A percentile compares a stretch with the other conserved stretches of the same genome.
Conservation (phyloP, 768 basidiomycete genomes). For the Paxillus rubicundulus region DNA sequence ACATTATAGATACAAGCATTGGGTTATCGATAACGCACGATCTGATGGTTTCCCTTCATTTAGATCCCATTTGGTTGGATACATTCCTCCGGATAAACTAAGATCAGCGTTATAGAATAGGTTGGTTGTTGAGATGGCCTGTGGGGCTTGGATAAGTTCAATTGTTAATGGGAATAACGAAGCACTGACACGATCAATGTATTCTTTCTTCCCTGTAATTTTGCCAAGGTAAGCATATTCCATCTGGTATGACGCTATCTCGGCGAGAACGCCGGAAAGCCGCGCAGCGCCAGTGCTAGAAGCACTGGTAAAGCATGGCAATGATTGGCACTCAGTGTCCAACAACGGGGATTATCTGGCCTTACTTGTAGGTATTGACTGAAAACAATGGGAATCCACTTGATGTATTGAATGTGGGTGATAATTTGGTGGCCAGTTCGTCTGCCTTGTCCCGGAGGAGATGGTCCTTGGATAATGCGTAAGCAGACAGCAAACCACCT, state of each 20-base stretch:
- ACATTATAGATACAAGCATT: not conserved
- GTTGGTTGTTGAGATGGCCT: conserved; percentile 52
- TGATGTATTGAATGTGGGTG: conserved; percentile 68
- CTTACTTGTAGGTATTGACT: conserved; percentile 64
- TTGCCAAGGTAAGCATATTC: conserved; percentile 86
- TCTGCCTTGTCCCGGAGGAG: conserved; percentile 69
- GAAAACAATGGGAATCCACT: conserved; percentile 70
- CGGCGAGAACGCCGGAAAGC: conserved; percentile 56
- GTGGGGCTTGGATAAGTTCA: not conserved
- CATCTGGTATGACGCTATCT: conserved; percentile 78
- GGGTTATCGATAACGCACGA: conserved; percentile 44
- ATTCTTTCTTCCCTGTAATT: conserved; percentile 65
- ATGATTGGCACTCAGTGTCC: not conserved
- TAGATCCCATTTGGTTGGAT: conserved; percentile 58
- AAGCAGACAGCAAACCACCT: conserved; percentile 82
- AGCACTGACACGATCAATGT: conserved; percentile 51
- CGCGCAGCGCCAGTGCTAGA: conserved; percentile 17
- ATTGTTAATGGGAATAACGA: not conserved
- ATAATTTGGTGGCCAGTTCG: conserved; percentile 70
- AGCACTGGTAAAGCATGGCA: conserved; percentile 1
- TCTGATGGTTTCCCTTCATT: conserved; percentile 43
- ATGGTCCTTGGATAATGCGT: conserved; percentile 66
- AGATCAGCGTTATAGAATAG: conserved; percentile 48
- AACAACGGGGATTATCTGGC: not conserved
- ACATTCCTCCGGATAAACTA: conserved; percentile 54